Conservation (phyloP, 805 yeast genomes). For the Saccharomycopsis oosterbeekiorum region DNA sequence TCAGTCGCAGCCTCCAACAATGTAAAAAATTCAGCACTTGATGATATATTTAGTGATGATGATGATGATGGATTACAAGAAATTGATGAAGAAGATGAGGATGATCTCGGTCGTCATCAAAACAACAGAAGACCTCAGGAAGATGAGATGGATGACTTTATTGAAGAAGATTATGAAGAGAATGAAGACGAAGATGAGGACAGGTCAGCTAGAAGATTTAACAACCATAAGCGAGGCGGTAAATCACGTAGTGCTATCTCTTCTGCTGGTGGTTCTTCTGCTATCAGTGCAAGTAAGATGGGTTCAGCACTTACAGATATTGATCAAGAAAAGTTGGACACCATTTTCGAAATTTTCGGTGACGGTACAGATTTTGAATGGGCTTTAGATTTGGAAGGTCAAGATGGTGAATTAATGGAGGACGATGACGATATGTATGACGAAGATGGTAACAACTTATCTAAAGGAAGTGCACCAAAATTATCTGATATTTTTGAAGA, state of each 20-base stretch:
- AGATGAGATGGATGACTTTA: conserved; percentile 93
- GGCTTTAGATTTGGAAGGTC: conserved; percentile 88
- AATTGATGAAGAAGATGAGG: conserved; percentile 26
- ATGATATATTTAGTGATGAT: conserved; percentile 23
- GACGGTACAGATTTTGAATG: conserved; percentile 96
- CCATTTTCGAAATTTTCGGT: conserved; percentile 90
- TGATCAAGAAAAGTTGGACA: conserved; percentile 87
- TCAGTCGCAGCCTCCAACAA: background rate
- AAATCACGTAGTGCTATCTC: background rate
- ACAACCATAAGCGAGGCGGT: background rate
- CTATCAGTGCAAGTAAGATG: background rate
- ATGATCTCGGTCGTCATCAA: conserved; percentile 25
- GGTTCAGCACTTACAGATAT: conserved; percentile 29
- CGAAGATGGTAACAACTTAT: conserved; percentile 25
- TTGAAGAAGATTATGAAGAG: conserved; percentile 94
- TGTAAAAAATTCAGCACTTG: background rate
- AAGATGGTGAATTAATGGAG: conserved; percentile 32
- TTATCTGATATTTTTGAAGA: conserved; percentile 91
- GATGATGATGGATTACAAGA: conserved; percentile 23
- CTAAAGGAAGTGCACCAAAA: conserved; percentile 21
- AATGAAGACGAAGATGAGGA: conserved; percentile 51
- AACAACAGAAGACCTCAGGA: conserved; percentile 28
- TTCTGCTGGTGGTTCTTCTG: background rate
- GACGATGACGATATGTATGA: conserved; percentile 33
- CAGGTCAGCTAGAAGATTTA: conserved; percentile 2